Evolutionary conservation across 768 basidiomycete species (phyloP).

Genomic region (Rhizopogon vulgaris): DNA sequence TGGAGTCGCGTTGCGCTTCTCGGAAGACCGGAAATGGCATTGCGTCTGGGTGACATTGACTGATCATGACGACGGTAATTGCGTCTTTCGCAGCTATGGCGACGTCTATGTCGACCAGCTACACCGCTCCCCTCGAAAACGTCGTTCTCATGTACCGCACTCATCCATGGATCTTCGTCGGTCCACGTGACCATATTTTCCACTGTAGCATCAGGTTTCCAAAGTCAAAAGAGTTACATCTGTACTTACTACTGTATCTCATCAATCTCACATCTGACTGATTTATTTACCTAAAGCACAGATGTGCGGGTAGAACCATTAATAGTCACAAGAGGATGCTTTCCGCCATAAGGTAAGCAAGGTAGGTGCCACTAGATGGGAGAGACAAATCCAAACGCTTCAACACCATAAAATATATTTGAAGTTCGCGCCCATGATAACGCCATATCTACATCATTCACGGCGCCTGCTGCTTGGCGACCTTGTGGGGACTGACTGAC

Average conservation of each 20-base stretch:
- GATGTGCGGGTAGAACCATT: not conserved
- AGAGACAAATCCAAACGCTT: not conserved
- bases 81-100: slow-evolving; percentile 52
- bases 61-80: slow-evolving; percentile 42
- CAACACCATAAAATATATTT: not conserved
- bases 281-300: too few species aligned
- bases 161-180: slow-evolving; percentile 20
- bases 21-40: slow-evolving; percentile 45
- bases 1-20: slow-evolving; percentile 49
- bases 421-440: not conserved
- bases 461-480: not conserved
- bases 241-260: not conserved
- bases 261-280: not conserved
- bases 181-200: not conserved
- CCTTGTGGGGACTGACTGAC: not conserved
- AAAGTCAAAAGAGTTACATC: not conserved
- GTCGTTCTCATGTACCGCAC: slow-evolving; percentile 14
- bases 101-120: slow-evolving; percentile 51
- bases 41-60: slow-evolving; percentile 60
- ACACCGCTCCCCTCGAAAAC: slow-evolving; percentile 36
- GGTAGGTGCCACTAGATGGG: not conserved
- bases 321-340: too few species aligned
- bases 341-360: not conserved
- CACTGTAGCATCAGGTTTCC: not conserved
- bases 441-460: not conserved